Evolutionary conservation across 441 rosid species (phyloP).

Genomic region (Aquilaria agallochum): DNA sequence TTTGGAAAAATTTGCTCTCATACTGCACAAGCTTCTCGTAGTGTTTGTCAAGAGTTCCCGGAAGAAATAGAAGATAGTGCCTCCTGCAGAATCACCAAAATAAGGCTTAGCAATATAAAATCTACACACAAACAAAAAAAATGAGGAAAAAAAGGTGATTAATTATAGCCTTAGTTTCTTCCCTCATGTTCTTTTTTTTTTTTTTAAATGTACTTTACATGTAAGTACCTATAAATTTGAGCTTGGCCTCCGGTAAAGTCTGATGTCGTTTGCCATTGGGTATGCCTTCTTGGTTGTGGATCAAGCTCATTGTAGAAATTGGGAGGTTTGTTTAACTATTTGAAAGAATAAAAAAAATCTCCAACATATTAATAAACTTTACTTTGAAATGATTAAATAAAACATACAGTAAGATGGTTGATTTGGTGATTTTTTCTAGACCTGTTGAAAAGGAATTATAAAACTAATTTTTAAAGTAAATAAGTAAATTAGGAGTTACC

Average conservation of each 20-base stretch:
- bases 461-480: no score
- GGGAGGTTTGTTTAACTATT: slow-evolving; percentile 36
- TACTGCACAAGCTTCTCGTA: slow-evolving; percentile 36
- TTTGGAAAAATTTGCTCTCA: slow-evolving; percentile 23
- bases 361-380: no score
- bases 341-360: neutral
- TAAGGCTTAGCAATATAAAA: neutral
- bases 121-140: neutral
- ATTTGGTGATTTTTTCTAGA: no score
- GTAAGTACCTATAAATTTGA: slow-evolving; percentile 28
- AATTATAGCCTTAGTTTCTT: neutral
- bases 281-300: slow-evolving; percentile 60
- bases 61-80: slow-evolving; percentile 32
- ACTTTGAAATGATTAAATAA: no score
- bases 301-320: slow-evolving; percentile 36
- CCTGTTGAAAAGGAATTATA: no score
- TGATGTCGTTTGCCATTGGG: slow-evolving; percentile 33
- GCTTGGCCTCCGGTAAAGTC: slow-evolving; percentile 59
- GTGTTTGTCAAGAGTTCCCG: slow-evolving; percentile 31
- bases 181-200: no score
- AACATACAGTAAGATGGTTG: no score
- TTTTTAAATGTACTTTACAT: no score
- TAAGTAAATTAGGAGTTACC: slow-evolving; percentile 18
- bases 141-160: neutral
- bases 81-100: slow-evolving; percentile 24